Conservation (phyloP, 306 rosid genomes). For the Delonix regia region DNA sequence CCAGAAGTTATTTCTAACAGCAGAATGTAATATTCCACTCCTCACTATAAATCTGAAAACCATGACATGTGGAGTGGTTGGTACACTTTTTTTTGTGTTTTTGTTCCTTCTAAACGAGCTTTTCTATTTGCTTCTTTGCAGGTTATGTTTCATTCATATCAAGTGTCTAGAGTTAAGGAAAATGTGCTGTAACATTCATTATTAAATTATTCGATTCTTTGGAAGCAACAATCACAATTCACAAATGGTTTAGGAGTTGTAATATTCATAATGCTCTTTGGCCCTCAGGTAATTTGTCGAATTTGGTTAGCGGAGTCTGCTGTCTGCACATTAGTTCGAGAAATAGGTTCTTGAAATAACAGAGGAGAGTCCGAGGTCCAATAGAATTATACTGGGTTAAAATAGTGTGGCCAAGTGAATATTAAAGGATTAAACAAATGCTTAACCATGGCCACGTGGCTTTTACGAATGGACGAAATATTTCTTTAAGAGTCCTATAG, state of each 20-base stretch:
- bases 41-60: not conserved
- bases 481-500: not conserved
- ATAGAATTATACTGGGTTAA: not conserved
- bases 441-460: not conserved
- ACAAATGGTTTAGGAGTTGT: not conserved
- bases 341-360: not conserved
- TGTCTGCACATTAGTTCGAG: not conserved
- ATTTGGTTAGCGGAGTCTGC: not conserved
- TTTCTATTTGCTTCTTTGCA: not conserved
- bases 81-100: not conserved
- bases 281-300: not conserved
- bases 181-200: slow-evolving; percentile 24
- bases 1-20: slow-evolving; percentile 66
- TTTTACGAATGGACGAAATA: not conserved
- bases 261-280: not conserved
- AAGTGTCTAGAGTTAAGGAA: not conserved
- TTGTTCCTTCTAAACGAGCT: not conserved
- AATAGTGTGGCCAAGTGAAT: not conserved
- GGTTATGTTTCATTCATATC: not conserved
- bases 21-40: not conserved
- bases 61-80: not conserved
- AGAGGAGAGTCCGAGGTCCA: not conserved
- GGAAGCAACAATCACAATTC: not conserved
- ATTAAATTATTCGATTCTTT: slow-evolving; percentile 2
- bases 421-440: not conserved